A percentile compares a stretch with the other conserved stretches of the same genome.
phyloP scores from a whole-genome alignment of 2,329 filamentous ascomycete species.

The Phoma sp. region DNA sequence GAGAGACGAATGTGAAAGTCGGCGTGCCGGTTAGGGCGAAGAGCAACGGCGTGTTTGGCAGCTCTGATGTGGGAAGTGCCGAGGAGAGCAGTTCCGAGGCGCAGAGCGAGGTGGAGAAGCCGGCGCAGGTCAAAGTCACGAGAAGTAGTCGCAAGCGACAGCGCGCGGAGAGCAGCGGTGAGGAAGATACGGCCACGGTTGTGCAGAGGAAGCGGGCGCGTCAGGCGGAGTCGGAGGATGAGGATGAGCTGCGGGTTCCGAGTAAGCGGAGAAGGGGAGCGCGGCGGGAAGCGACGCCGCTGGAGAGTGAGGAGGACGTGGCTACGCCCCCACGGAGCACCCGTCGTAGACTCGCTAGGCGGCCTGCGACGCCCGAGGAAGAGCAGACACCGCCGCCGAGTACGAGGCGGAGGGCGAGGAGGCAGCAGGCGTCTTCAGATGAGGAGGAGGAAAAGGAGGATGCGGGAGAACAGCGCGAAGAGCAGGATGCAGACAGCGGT shows the following conservation, averaged over 20 bases:
- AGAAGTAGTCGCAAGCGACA: slow-evolving; percentile 26
- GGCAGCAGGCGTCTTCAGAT: slow-evolving; percentile 18
- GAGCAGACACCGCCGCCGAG: slow-evolving; percentile 6
- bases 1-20: slow-evolving; percentile 21
- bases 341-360: slow-evolving; percentile 9
- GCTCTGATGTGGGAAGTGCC: slow-evolving; percentile 22
- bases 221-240: slow-evolving; percentile 1
- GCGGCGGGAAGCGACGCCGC: slow-evolving; percentile 4
- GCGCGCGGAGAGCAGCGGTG: slow-evolving; percentile 18
- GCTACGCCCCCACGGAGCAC: slow-evolving; percentile 12
- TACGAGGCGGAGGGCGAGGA: slow-evolving; percentile 32
- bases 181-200: slow-evolving; percentile 20
- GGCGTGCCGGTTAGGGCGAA: slow-evolving; percentile 26
- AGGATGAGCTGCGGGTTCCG: slow-evolving; percentile 5
- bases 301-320: slow-evolving; percentile 15
- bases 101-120: slow-evolving; percentile 18
- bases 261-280: slow-evolving; percentile 12
- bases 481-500: slow-evolving; percentile 32
- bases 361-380: slow-evolving; percentile 9
- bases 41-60: slow-evolving; percentile 34
- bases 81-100: slow-evolving; percentile 13
- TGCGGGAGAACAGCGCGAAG: slow-evolving; percentile 6
- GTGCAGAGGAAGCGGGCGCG: slow-evolving; percentile 20
- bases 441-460: slow-evolving; percentile 26
- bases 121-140: not conserved